Conservation (phyloP, 176 grass and related monocot species). For the Areca catechu region DNA sequence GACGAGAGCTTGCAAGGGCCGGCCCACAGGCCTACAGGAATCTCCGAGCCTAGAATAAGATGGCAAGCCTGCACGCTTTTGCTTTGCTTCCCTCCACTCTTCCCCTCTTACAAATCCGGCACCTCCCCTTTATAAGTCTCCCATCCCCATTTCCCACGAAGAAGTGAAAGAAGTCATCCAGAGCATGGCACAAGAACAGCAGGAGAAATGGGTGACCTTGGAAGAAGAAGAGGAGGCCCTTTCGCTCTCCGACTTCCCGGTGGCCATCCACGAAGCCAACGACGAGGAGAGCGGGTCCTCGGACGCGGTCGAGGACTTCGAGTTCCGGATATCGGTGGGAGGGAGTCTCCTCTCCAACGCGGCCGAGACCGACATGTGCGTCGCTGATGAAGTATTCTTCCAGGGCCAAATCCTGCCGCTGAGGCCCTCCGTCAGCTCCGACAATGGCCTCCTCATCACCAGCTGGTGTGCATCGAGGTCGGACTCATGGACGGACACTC, state of each 20-base stretch:
- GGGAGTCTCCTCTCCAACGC: not conserved
- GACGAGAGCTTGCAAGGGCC: slow-evolving; percentile 1
- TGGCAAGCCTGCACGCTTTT: no score
- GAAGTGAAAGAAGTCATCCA: no score
- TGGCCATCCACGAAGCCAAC: not conserved
- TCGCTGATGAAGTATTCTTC: slow-evolving; percentile 27
- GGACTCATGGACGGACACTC: not conserved
- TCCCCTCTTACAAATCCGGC: no score
- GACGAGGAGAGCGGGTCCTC: not conserved
- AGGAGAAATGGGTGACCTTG: slow-evolving; percentile 12
- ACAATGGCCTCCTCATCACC: slow-evolving; percentile 3
- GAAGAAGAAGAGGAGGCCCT: slow-evolving; percentile 20
- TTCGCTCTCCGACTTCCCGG: slow-evolving; percentile 28
- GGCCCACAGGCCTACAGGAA: not conserved
- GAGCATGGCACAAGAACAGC: slow-evolving; percentile 14
- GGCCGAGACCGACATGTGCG: slow-evolving; percentile 26
- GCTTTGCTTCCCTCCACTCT: no score
- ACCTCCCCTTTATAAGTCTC: not conserved
- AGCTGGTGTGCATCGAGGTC: slow-evolving; percentile 12
- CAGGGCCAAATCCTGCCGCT: slow-evolving; percentile 34
- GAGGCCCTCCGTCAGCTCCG: slow-evolving; percentile 14
- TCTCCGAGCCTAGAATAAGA: no score
- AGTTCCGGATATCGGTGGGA: slow-evolving; percentile 29
- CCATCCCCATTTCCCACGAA: not conserved
- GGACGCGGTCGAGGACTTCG: slow-evolving; percentile 17